Percentiles rank a stretch among this genome's conserved stretches.
Evolutionary conservation across 306 rosid species (phyloP).

Genomic region (Astragalus glycyphyllos): DNA sequence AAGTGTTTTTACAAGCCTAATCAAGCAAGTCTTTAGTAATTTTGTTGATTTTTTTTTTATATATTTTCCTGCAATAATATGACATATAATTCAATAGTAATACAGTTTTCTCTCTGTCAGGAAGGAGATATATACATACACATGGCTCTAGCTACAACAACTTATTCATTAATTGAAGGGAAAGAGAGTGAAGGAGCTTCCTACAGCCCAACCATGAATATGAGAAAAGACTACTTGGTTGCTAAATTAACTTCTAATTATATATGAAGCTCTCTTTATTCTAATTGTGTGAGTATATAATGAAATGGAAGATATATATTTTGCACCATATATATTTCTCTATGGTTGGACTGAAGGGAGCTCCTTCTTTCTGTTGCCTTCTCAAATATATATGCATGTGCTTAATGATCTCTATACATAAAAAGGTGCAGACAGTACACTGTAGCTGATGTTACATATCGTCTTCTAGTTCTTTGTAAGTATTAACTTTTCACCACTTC

Average conservation of each 20-base stretch:
- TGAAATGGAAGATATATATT: conserved; percentile 3
- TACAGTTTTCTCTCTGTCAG: background rate
- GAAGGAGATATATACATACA: background rate
- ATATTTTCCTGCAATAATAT: background rate
- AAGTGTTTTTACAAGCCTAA: no score
- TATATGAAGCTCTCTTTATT: no score
- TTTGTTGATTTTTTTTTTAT: background rate
- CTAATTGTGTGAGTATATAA: conserved; percentile 39
- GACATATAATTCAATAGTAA: background rate
- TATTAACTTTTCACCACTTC: conserved; percentile 31
- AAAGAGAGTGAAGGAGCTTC: conserved; percentile 53
- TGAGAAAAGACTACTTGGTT: conserved; percentile 25
- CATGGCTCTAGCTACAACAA: background rate
- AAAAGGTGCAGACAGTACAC: conserved; percentile 20
- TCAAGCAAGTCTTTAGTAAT: background rate
- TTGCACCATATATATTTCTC: conserved; percentile 39
- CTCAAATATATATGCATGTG: conserved; percentile 32
- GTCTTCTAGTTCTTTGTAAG: conserved; percentile 44
- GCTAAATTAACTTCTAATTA: conserved; percentile 16
- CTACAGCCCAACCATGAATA: conserved; percentile 48
- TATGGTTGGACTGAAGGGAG: conserved; percentile 56
- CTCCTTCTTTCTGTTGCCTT: conserved; percentile 55
- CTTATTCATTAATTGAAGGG: conserved; percentile 19
- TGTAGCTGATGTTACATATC: conserved; percentile 42
- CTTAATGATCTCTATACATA: conserved; percentile 21